Conservation (phyloP, 2,329 filamentous ascomycete genomes). For the Monosporascus sp. region DNA sequence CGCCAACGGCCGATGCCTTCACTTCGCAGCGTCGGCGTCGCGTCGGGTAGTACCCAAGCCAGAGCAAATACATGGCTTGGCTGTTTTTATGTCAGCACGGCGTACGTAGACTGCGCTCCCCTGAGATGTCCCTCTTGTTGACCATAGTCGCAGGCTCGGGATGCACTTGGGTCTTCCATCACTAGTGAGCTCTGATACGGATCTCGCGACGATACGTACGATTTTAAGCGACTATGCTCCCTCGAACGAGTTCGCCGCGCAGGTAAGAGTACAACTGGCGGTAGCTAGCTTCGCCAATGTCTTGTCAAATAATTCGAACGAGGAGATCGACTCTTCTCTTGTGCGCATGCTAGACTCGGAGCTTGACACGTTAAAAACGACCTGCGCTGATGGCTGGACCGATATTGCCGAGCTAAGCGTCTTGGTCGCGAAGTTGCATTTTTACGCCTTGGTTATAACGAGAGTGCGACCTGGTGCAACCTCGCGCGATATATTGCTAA, state of each 20-base stretch:
- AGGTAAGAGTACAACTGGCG: slow-evolving; percentile 20
- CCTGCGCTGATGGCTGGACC: slow-evolving; percentile 19
- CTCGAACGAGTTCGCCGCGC: slow-evolving; percentile 17
- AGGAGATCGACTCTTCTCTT: slow-evolving; percentile 21
- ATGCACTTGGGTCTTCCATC: slow-evolving; percentile 24
- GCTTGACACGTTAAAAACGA: slow-evolving; percentile 17
- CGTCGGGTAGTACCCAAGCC: slow-evolving; percentile 13
- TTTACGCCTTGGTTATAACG: slow-evolving; percentile 22
- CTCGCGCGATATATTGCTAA: slow-evolving; percentile 20
- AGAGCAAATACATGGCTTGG: slow-evolving; percentile 24
- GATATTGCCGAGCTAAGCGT: slow-evolving; percentile 17
- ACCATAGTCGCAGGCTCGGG: slow-evolving; percentile 14
- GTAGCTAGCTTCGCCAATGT: slow-evolving; percentile 21
- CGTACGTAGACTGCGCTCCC: slow-evolving; percentile 13
- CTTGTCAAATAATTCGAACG: slow-evolving; percentile 18
- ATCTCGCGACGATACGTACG: slow-evolving; percentile 17
- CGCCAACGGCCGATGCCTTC: slow-evolving; percentile 14
- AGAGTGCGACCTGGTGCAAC: slow-evolving; percentile 10
- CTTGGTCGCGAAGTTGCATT: slow-evolving; percentile 22
- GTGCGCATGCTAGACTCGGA: slow-evolving; percentile 24
- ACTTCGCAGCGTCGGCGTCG: slow-evolving; percentile 9
- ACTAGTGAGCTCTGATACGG: slow-evolving; percentile 19
- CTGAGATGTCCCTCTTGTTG: not conserved
- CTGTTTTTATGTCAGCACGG: slow-evolving; percentile 24
- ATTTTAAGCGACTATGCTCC: slow-evolving; percentile 16